Percentiles rank a stretch among this genome's conserved stretches.
Evolutionary conservation across 768 basidiomycete genomes (phyloP).

Genomic region (Tylopilus felleus): DNA sequence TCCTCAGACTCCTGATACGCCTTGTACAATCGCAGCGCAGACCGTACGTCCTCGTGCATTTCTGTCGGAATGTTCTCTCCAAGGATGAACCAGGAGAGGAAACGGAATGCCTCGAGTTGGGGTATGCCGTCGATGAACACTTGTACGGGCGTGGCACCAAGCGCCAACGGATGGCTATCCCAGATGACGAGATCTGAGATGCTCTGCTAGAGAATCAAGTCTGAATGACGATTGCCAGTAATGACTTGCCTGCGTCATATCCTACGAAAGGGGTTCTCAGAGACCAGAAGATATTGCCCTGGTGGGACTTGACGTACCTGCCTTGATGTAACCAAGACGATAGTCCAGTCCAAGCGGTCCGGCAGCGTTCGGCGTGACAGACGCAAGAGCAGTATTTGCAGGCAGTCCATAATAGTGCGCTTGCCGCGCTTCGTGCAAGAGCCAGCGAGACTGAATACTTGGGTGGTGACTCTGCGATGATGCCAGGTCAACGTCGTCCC

Average conservation of each 20-base stretch:
- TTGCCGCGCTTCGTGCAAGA: conserved; percentile 83
- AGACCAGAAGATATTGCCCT: not conserved
- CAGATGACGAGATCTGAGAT: conserved; percentile 52
- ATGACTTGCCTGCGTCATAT: conserved; percentile 56
- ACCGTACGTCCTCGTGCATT: conserved; percentile 90
- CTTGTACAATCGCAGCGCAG: conserved; percentile 82
- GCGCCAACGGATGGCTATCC: conserved; percentile 73
- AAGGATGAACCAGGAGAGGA: conserved; percentile 92
- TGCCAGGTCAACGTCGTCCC: not conserved
- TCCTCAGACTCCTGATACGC: conserved; percentile 77
- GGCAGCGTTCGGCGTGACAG: conserved; percentile 74
- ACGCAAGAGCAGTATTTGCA: conserved; percentile 62
- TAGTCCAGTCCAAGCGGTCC: conserved; percentile 72
- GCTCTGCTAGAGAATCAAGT: not conserved
- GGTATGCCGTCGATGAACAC: conserved; percentile 83
- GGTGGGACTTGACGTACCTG: conserved; percentile 38
- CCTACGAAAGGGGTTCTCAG: conserved; percentile 37
- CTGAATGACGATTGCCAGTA: not conserved
- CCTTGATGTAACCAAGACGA: conserved; percentile 71
- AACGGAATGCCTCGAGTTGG: conserved; percentile 73
- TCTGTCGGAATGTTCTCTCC: conserved; percentile 90
- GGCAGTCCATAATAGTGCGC: conserved; percentile 79
- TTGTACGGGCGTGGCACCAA: conserved; percentile 79
- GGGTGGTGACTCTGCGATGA: conserved; percentile 62
- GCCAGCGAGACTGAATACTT: conserved; percentile 63